Evolutionary conservation across 352 stramenopile genomes (phyloP), one percentile per base, ranked within the genome.

Genomic region (Phytophthora pisi): DNA sequence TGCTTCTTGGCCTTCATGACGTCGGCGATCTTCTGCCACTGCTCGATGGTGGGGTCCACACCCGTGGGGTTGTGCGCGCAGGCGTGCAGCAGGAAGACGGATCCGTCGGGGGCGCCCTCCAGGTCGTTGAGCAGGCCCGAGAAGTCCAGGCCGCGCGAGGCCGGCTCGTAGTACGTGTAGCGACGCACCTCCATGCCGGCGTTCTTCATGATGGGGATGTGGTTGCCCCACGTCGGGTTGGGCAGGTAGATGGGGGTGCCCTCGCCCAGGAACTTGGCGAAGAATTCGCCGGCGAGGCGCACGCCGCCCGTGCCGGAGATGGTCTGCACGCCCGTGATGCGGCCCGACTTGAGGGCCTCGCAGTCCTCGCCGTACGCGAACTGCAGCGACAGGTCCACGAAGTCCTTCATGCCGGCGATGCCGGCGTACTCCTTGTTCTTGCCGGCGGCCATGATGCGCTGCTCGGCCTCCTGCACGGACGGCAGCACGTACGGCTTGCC

Each of bases 171-270:
- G 80, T 96, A 96, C 60, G 85, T 71, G 81, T 96, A 96, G 53
- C 78, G 77, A 69, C 78, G 83, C 57, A 96, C 86, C 26, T 94
- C 86, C 51, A 96, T 68, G 55, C 88, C 88, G 13, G 88, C 88
- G 63, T 96, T 86, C 72, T 94, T 86, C 82, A 96, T 93, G 74
- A 99, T 98, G 34, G 89, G 79, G 66, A 98, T 96, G 79, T 99
- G 98, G 88, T 99, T 99, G 59, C 97, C 96, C 98, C 98, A 99
- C 53, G 98, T 99, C 55, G 98, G 98, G 86, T 99, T 98, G 26
- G 98, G 97, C 54, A 99, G 73, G 89, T 99, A 99, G 70, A 99
- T 98, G 5, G 88, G 82, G 23, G 88, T 95, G 55, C 66, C 76
- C 62, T 92, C 86, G 64, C 92, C 90, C 34, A 92, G 80, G 55